These are phyloP conservation scores for Vaccinium vitisidaea DNA, from an alignment of 148 eudicot species.

Conservation along the genomic window DNA sequence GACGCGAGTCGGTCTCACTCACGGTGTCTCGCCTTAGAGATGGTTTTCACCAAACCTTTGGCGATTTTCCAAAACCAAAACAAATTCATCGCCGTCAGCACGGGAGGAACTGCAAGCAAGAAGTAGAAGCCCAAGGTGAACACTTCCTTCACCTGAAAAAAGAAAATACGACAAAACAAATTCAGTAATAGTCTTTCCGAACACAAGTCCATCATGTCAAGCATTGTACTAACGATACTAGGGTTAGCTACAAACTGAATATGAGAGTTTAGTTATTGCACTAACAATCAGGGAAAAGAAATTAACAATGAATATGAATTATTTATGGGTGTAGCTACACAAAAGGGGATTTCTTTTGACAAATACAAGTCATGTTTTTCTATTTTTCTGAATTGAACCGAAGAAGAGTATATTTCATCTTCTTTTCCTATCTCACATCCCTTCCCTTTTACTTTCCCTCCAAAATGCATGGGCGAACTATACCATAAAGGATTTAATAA, in stretches of 20 bases:
- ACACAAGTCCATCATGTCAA: background rate
- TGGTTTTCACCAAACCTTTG: conserved; percentile 79
- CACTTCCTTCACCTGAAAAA: conserved; percentile 62
- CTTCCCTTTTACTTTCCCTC: background rate
- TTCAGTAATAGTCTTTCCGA: background rate
- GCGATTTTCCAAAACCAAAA: conserved; percentile 88
- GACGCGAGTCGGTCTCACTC: conserved; percentile 16
- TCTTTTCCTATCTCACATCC: background rate
- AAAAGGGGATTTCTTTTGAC: background rate
- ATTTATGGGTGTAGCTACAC: background rate
- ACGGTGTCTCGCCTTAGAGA: conserved; percentile 52
- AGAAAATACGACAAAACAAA: background rate
- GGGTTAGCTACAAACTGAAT: background rate
- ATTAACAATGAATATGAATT: background rate
- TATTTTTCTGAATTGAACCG: background rate
- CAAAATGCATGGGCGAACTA: background rate
- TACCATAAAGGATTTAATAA: background rate
- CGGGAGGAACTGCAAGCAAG: conserved; percentile 44
- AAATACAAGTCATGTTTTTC: background rate
- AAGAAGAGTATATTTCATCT: background rate
- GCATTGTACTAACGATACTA: background rate
- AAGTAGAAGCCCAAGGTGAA: conserved; percentile 51
- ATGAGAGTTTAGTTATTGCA: background rate
- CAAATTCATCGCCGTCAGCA: conserved; percentile 58
- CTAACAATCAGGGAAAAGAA: background rate